Evolutionary conservation across 1,284 basidiomycete species (phyloP), one percentile per base, ranked within the genome.

Genomic region (Cutaneotrichosporon sp.): DNA sequence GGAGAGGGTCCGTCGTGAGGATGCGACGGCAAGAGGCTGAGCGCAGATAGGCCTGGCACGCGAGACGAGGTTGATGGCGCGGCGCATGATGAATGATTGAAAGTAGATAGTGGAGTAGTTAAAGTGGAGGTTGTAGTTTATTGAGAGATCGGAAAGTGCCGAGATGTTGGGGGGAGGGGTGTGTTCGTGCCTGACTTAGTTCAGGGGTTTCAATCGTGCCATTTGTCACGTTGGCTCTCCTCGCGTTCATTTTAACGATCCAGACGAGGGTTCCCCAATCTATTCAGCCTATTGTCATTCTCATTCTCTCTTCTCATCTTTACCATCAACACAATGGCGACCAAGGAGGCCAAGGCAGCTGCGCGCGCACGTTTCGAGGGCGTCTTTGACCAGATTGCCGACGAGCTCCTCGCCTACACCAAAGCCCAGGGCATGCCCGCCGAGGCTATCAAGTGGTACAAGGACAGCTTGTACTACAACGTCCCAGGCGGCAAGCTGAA

Each of bases 401-500:
- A 84, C 36, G 86, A 87, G 77, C 77, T 86, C 46, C 77, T 92
- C 63, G 85, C 81, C 13, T 86, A 90, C 75, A 83, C 91, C 70
- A 83, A 84, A 64, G 80, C 81, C 31, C 84, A 90, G 74, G 85
- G 86, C 32, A 89, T 96, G 87, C 92, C 93, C n/a, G 74, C 83
- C 42, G 91, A 93, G 65, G 91, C 90, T 5, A 80, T 88, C 51
- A 85, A 88, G 59, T 96, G 92, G 92, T 96, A 88, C 82, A 83
- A 85, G 69, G 83, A 83, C 72, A 94, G 87, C 77, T 83, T 99
- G 66, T 88, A 97, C 74, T 91, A 95, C 85, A 99, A 99, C 82
- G 90, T 91, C 10, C 93, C 95, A 0, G 92, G 93, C 18, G 94
- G 96, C 13, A 99, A 99, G 82, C 89, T 98, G 66, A 99, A 97